Evolutionary conservation across 2,329 filamentous ascomycete genomes (phyloP).

Genomic region (Penicillium freii): DNA sequence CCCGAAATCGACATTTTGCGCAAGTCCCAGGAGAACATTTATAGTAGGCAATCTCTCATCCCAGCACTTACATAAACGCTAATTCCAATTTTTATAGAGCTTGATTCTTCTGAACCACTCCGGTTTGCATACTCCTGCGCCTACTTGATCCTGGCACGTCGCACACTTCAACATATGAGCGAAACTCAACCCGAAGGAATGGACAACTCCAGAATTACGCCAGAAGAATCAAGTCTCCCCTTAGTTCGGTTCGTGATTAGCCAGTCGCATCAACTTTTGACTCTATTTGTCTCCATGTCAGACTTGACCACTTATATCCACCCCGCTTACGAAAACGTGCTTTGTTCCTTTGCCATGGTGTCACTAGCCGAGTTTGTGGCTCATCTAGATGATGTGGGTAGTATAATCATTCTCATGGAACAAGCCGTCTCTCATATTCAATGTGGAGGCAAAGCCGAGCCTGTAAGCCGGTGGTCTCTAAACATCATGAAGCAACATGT

Average conservation of each 20-base stretch:
- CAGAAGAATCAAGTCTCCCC: neutral
- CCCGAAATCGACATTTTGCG: neutral
- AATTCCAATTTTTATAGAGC: neutral
- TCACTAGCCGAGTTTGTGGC: neutral
- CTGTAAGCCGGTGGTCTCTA: constrained; percentile 18
- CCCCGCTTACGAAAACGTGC: neutral
- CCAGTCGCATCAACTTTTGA: neutral
- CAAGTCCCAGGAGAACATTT: neutral
- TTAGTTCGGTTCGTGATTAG: neutral
- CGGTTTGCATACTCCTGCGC: neutral
- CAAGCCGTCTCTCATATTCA: constrained; percentile 17
- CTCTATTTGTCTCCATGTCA: neutral
- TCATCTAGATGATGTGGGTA: neutral
- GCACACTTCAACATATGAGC: neutral
- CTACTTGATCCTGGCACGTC: neutral
- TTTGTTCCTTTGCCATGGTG: neutral
- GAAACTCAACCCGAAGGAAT: neutral
- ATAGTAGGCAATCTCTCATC: neutral
- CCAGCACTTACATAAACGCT: neutral
- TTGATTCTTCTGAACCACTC: neutral
- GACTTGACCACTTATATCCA: neutral
- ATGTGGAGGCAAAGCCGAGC: constrained; percentile 17
- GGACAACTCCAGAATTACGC: neutral
- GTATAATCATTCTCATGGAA: neutral
- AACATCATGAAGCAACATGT: constrained; percentile 17